Conservation (phyloP, 2,329 filamentous ascomycete genomes). For the Penicillium corylophilum region DNA sequence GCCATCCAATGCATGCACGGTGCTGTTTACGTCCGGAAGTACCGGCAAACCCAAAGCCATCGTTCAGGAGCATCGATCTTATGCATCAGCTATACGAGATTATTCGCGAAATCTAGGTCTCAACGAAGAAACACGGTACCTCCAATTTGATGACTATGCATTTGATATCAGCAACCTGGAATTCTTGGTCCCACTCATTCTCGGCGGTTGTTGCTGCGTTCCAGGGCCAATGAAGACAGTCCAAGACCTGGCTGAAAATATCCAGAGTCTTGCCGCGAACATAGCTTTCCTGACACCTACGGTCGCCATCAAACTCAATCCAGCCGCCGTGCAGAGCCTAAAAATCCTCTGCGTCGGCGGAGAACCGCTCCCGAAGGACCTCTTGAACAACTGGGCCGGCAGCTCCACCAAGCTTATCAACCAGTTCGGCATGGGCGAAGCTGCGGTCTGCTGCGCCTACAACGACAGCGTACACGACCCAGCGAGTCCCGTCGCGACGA, state of each 20-base stretch:
- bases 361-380: slow-evolving; percentile 24
- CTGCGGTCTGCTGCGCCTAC: slow-evolving; percentile 24
- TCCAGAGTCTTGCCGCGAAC: slow-evolving; percentile 21
- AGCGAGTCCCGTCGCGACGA: slow-evolving; percentile 6
- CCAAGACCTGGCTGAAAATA: slow-evolving; percentile 11
- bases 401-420: slow-evolving; percentile 20
- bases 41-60: slow-evolving; percentile 30
- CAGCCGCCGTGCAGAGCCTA: slow-evolving; percentile 17
- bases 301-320: slow-evolving; percentile 21
- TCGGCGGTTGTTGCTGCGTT: slow-evolving; percentile 28
- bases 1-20: neutral
- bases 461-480: slow-evolving; percentile 15
- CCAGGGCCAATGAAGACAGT: slow-evolving; percentile 18
- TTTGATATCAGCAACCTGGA: slow-evolving; percentile 32
- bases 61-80: slow-evolving; percentile 26
- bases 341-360: slow-evolving; percentile 26
- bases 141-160: slow-evolving; percentile 29
- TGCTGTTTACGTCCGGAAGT: slow-evolving; percentile 28
- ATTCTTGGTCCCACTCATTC: slow-evolving; percentile 19
- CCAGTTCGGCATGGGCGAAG: slow-evolving; percentile 30
- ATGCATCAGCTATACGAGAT: slow-evolving; percentile 21
- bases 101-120: slow-evolving; percentile 20
- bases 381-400: slow-evolving; percentile 19
- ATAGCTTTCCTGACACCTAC: slow-evolving; percentile 27
- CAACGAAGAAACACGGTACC: slow-evolving; percentile 17